A percentile compares a stretch with the other conserved stretches of the same genome.
These are phyloP conservation scores for Macrophomina pseudophaseolina DNA, from an alignment of 2,329 filamentous ascomycete species.

Conservation along the genomic window DNA sequence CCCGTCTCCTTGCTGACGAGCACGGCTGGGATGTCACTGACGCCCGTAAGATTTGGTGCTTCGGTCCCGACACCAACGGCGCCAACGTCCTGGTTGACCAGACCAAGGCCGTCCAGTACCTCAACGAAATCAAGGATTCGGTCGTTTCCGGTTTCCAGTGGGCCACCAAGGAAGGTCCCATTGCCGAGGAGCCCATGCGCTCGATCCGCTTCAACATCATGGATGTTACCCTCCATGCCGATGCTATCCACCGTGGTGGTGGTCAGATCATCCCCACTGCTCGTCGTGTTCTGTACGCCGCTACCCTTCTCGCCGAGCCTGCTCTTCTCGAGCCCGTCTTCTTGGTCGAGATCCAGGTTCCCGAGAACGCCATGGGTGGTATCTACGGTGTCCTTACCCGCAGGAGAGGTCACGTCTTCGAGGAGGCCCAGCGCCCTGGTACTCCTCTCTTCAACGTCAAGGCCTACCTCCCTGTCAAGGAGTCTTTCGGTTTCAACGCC, in stretches of 20 bases:
- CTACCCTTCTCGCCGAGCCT: constrained; percentile 87
- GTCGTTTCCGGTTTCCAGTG: constrained; percentile 99
- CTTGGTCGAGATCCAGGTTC: constrained; percentile 98
- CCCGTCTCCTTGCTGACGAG: constrained; percentile 93
- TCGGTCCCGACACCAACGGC: constrained; percentile 96
- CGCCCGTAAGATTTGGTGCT: constrained; percentile 99
- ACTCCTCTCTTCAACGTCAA: constrained; percentile 99
- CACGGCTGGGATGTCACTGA: constrained; percentile 99
- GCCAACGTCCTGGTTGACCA: constrained; percentile 99
- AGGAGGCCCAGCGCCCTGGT: constrained; percentile 96
- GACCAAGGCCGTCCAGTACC: constrained; percentile 99
- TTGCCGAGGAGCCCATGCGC: constrained; percentile 98
- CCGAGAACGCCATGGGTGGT: constrained; percentile 98
- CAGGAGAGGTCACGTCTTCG: constrained; percentile 98
- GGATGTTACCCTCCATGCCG: constrained; percentile 98
- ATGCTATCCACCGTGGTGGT: constrained; percentile 99
- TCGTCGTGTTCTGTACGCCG: constrained; percentile 95
- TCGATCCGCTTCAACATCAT: constrained; percentile 97
- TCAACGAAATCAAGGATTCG: constrained; percentile 99
- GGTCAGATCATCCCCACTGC: constrained; percentile 98
- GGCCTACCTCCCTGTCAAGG: constrained; percentile 94
- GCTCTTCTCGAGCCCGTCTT: constrained; percentile 96
- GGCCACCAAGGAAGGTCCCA: constrained; percentile 95
- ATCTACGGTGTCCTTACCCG: constrained; percentile 99
- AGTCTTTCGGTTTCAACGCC: constrained; percentile 98